phyloP scores from a whole-genome alignment of 1,284 basidiomycete species.

The Austroboletus olivaceoglutinosus region DNA sequence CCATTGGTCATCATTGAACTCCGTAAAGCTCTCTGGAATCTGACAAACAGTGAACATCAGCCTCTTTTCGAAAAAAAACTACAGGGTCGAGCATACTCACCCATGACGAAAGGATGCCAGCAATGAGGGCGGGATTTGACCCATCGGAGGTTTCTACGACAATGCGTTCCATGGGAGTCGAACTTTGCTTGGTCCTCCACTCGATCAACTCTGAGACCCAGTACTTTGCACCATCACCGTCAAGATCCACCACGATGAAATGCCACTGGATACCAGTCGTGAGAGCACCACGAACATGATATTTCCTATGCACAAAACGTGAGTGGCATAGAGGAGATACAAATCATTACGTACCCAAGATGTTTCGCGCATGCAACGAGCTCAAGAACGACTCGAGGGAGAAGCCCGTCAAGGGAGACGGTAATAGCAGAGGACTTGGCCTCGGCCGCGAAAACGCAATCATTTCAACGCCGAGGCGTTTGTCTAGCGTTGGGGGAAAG shows the following conservation, averaged over 20 bases:
- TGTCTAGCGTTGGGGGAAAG: not conserved
- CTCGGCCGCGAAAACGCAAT: not conserved
- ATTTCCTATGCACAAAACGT: not conserved
- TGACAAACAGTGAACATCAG: not conserved
- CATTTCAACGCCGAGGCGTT: not conserved
- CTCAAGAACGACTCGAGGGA: not conserved
- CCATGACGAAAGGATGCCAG: conserved; percentile 1
- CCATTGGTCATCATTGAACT: not conserved
- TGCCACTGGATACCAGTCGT: not conserved
- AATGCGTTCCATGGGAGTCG: not conserved
- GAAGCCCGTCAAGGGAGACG: not conserved
- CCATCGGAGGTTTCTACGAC: not conserved
- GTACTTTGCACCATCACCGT: not conserved
- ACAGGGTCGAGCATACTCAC: not conserved
- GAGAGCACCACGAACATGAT: not conserved
- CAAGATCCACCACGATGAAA: not conserved
- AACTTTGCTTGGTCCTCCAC: not conserved
- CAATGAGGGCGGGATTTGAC: not conserved
- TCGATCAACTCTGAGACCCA: not conserved
- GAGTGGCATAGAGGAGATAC: not conserved
- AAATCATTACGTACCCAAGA: not conserved
- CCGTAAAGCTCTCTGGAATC: not conserved
- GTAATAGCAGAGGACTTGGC: not conserved
- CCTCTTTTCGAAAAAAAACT: not conserved
- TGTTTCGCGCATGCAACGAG: not conserved